Evolutionary conservation across 2,329 filamentous ascomycete species (phyloP).

Genomic region (Tolypocladium sp.): DNA sequence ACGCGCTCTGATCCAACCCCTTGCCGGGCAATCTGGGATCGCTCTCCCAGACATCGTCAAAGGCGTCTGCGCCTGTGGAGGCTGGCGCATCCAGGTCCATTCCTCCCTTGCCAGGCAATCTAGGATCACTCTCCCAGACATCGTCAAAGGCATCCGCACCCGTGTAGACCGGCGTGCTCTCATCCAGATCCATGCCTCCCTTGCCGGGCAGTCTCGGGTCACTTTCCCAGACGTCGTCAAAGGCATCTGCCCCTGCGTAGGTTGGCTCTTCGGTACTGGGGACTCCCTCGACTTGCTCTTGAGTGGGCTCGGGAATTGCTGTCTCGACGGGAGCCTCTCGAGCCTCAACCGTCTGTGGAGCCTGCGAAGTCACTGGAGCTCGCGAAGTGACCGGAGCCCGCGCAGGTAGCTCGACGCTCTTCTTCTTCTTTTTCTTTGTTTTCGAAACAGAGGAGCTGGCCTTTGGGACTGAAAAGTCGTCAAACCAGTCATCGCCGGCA

Average conservation of each 20-base stretch:
- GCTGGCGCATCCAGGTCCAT: not conserved
- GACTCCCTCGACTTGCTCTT: not conserved
- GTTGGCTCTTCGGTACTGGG: not conserved
- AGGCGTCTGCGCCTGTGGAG: not conserved
- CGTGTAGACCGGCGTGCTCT: no score
- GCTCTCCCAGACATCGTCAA: constrained; percentile 1
- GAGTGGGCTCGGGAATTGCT: not conserved
- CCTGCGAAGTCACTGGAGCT: not conserved
- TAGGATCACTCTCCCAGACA: not conserved
- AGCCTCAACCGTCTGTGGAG: not conserved
- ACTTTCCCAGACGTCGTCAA: not conserved
- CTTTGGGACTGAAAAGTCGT: constrained; percentile 5
- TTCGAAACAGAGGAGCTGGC: constrained; percentile 5
- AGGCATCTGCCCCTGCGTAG: not conserved
- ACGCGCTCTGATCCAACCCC: not conserved
- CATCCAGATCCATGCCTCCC: no score
- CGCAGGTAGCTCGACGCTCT: constrained; percentile 3
- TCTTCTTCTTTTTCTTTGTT: constrained; percentile 20
- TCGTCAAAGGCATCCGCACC: not conserved
- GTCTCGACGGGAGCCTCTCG: not conserved
- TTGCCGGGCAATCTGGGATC: not conserved
- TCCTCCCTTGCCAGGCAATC: not conserved
- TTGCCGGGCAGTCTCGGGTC: not conserved
- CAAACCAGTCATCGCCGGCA: constrained; percentile 3
- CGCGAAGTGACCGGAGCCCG: not conserved